Base-by-base conservation (phyloP, 257 asterid species). In the Parsonsia alboflavescens region DNA sequence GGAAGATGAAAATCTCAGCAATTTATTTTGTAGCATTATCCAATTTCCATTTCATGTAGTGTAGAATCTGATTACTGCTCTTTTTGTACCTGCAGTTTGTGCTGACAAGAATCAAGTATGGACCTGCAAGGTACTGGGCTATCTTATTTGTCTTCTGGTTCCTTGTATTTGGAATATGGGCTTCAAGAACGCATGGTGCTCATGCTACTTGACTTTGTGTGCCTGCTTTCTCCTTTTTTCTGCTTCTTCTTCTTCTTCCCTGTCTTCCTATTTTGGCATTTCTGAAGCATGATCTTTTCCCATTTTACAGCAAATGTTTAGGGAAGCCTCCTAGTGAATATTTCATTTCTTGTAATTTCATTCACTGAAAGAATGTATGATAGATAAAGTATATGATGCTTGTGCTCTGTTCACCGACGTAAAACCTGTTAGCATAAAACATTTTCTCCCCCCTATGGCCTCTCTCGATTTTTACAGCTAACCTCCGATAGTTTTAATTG, bases 41-140 rank as follows among this genome's bases (percentile, higher is more conserved):
- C 21, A 39, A 12, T 19, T 66, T 22, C 61, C 39, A 3, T 70
- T n/a, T 62, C 3, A 9, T 41, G 54, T 10, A 49, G 46, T 39
- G 10, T 49, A 72, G 17, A 22, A 48, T 41, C 59, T 19, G 28
- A 63, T 59, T 33, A 46, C 21, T 49, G 54, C 30, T 71, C 11
- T 19, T 49, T 33, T 53, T 1, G 22, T 77, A 66, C 74, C 39
- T 89, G 89, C 96, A 92, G 97, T 91, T 93, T 84, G 95, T 93
- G 83, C 88, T 93, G 75, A 89, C 97, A 77, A 89, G 92, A 87
- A 88, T 91, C 81, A 89, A 86, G 85, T 91, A 91, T 58, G 98
- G 98, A 57, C 97, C 97, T 75, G 98, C 98, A 68, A 92, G 98
- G n/a, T 93, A 93, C 81, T 93, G 98, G 98, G 96, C 97, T 0